Evolutionary conservation across 208 protist genomes (phyloP).

Genomic region (Wallacemonas sp.): DNA sequence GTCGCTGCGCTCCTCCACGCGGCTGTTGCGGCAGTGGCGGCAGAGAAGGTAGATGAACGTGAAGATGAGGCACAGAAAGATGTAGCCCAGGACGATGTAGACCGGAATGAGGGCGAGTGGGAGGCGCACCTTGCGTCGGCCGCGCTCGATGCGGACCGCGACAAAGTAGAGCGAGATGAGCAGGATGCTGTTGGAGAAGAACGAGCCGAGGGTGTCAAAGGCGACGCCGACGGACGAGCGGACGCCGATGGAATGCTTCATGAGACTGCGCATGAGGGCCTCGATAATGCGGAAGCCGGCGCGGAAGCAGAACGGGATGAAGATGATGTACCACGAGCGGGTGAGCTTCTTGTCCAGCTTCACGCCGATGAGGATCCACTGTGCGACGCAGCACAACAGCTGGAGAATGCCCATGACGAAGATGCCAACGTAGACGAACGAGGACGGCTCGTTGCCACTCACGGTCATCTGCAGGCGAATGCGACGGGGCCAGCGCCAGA

Average conservation of each 20-base stretch:
- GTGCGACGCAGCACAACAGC: constrained; percentile 61
- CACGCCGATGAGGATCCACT: constrained; percentile 77
- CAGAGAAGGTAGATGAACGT: constrained; percentile 63
- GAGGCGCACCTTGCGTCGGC: constrained; percentile 38
- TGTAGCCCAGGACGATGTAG: constrained; percentile 69
- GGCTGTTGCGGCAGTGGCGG: constrained; percentile 21
- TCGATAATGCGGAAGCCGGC: constrained; percentile 70
- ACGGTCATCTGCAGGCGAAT: constrained; percentile 78
- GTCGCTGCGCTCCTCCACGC: constrained; percentile 43
- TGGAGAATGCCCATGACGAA: constrained; percentile 69
- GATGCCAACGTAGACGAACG: constrained; percentile 70
- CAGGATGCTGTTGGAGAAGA: constrained; percentile 81
- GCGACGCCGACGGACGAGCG: constrained; percentile 53
- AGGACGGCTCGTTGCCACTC: constrained; percentile 48
- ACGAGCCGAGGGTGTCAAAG: constrained; percentile 83
- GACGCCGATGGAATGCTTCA: constrained; percentile 72
- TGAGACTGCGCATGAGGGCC: constrained; percentile 70
- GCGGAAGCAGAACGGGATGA: constrained; percentile 71
- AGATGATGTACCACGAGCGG: constrained; percentile 75
- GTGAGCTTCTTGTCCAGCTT: constrained; percentile 61
- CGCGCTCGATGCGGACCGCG: constrained; percentile 68
- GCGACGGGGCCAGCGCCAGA: constrained; percentile 81
- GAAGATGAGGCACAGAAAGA: constrained; percentile 62
- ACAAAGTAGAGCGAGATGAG: constrained; percentile 84
- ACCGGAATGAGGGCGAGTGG: constrained; percentile 67